Evolutionary conservation across 805 yeast genomes (phyloP).

Genomic region (Kluyveromyces nonfermentans): DNA sequence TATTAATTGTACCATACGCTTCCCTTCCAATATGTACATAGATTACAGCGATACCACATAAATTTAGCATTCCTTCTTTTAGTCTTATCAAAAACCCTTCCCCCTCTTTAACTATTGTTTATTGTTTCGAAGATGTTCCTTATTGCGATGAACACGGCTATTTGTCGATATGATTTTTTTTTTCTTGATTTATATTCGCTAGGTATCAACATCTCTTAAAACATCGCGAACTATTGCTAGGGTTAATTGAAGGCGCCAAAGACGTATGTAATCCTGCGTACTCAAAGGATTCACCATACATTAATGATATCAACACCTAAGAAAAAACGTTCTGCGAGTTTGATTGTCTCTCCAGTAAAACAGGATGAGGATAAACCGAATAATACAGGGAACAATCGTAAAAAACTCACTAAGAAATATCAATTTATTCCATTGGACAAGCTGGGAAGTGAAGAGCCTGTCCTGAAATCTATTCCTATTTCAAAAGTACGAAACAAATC

Average conservation of each 20-base stretch:
- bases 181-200: neutral
- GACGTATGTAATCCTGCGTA: neutral
- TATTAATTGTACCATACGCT: too few relatives aligned
- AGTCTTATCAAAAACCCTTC: too few relatives aligned
- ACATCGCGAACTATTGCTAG: too few relatives aligned
- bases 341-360: conserved; percentile 14
- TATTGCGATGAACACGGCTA: too few relatives aligned
- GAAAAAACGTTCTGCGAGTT: conserved; percentile 16
- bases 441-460: conserved; percentile 7
- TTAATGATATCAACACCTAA: conserved; percentile 16
- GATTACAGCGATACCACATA: neutral
- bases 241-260: neutral
- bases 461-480: conserved; percentile 22
- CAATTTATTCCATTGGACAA: conserved; percentile 24
- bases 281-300: neutral
- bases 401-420: conserved; percentile 11
- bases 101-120: too few relatives aligned
- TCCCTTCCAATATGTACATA: too few relatives aligned
- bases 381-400: neutral
- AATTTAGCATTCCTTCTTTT: too few relatives aligned
- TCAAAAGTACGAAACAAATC: conserved; percentile 23
- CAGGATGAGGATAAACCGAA: conserved; percentile 4
- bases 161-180: too few relatives aligned
- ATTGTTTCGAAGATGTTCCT: too few relatives aligned
- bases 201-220: too few relatives aligned